Percentiles rank a stretch among this genome's conserved stretches.
Conservation (phyloP, 345 rosid genomes). For the Eucalyptus guilfoylei region DNA sequence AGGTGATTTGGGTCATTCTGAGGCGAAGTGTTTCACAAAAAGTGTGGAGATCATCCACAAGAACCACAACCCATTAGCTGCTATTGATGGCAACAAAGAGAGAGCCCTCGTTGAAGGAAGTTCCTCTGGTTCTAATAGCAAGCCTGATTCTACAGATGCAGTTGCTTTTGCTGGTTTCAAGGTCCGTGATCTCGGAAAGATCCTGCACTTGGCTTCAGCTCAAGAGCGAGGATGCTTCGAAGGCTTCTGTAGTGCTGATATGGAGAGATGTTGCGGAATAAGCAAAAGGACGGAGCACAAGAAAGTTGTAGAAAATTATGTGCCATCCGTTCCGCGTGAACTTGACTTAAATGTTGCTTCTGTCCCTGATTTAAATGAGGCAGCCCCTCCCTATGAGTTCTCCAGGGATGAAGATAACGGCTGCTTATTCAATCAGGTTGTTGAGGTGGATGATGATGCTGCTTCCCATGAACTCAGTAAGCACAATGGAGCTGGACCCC, state of each 20-base stretch:
- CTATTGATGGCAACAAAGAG: conserved; percentile 11
- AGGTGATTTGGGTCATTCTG: conserved; percentile 57
- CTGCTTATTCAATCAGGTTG: conserved; percentile 41
- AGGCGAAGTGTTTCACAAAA: conserved; percentile 54
- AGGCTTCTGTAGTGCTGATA: conserved; percentile 47
- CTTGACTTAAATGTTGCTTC: conserved; percentile 77
- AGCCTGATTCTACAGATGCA: conserved; percentile 7
- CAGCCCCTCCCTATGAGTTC: conserved; percentile 69
- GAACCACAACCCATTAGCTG: conserved; percentile 18
- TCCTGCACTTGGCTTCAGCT: conserved; percentile 58
- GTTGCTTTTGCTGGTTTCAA: conserved; percentile 46
- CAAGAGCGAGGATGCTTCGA: conserved; percentile 65
- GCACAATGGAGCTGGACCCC: conserved; percentile 46
- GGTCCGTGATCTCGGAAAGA: conserved; percentile 62
- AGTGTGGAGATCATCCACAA: conserved; percentile 51
- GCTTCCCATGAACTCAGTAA: conserved; percentile 56
- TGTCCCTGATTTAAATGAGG: conserved; percentile 86
- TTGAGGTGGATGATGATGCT: conserved; percentile 66
- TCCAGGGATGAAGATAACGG: conserved; percentile 84
- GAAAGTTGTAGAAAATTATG: conserved; percentile 12
- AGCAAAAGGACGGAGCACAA: conserved; percentile 18
- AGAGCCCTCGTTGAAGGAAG: conserved; percentile 19
- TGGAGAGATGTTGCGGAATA: conserved; percentile 45
- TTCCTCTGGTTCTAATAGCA: conserved; percentile 23
- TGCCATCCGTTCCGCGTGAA: conserved; percentile 41